Evolutionary conservation across 495 filamentous ascomycete species (phyloP).

Genomic region (Letharia lupina): DNA sequence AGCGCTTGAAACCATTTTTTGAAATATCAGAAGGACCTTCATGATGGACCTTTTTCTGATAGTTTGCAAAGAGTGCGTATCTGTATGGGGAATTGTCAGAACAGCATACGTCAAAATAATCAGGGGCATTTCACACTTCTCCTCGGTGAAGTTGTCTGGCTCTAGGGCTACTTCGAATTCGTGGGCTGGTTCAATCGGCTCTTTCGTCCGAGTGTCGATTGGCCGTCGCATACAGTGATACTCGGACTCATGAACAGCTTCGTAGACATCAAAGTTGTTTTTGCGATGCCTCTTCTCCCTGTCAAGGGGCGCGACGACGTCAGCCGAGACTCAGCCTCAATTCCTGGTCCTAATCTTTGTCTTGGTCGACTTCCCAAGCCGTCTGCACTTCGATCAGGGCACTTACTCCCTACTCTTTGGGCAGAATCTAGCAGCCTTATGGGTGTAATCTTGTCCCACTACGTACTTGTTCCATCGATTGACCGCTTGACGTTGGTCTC

Average conservation of each 20-base stretch:
- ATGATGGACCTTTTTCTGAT: constrained; percentile 72
- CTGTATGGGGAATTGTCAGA: constrained; percentile 26
- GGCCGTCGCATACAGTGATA: constrained; percentile 48
- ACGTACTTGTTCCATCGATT: constrained; percentile 87
- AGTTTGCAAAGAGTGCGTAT: constrained; percentile 68
- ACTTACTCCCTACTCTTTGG: constrained; percentile 69
- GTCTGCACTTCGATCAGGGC: neutral
- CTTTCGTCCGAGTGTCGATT: constrained; percentile 44
- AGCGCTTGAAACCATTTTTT: constrained; percentile 62
- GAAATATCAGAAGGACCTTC: constrained; percentile 63
- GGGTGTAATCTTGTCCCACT: constrained; percentile 67
- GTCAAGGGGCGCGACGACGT: constrained; percentile 1
- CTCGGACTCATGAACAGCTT: constrained; percentile 65
- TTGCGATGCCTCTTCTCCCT: constrained; percentile 67
- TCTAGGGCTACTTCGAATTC: constrained; percentile 73
- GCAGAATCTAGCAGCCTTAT: constrained; percentile 61
- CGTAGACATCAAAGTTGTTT: constrained; percentile 63
- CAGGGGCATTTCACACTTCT: constrained; percentile 53
- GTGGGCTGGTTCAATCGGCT: constrained; percentile 63
- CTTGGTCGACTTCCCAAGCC: neutral
- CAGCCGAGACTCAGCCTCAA: constrained; percentile 2
- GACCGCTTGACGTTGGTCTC: constrained; percentile 77
- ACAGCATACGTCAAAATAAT: neutral
- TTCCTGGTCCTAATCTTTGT: neutral
- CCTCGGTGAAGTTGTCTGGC: constrained; percentile 68